Evolutionary conservation across 257 asterid species (phyloP).

Genomic region (Nyctanthes arbortristis): DNA sequence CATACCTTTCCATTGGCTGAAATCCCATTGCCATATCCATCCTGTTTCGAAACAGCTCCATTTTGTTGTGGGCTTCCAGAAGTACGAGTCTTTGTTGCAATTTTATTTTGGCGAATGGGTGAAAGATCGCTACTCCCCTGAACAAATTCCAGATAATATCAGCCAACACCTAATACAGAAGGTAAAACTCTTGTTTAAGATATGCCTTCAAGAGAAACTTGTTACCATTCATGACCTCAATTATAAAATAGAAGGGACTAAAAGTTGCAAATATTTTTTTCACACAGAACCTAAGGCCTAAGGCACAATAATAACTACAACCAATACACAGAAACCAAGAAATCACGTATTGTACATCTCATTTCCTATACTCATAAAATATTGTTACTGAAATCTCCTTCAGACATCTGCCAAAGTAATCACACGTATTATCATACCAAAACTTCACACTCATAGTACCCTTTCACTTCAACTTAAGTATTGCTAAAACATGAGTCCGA

Average conservation of each 20-base stretch:
- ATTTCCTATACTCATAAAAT: slow-evolving; percentile 8
- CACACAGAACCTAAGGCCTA: background rate
- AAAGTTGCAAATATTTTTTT: slow-evolving; percentile 4
- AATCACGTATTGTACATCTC: slow-evolving; percentile 2
- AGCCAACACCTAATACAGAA: slow-evolving; percentile 14
- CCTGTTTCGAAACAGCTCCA: slow-evolving; percentile 48
- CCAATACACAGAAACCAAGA: slow-evolving; percentile 7
- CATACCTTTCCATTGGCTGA: slow-evolving; percentile 63
- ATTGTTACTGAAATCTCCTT: slow-evolving; percentile 8
- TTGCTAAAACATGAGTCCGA: too few relatives aligned
- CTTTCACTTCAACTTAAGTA: background rate
- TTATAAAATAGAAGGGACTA: slow-evolving; percentile 8
- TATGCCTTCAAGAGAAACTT: background rate
- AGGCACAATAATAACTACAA: slow-evolving; percentile 9
- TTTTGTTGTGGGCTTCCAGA: slow-evolving; percentile 61
- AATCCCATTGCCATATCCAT: slow-evolving; percentile 65
- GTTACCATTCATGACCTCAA: background rate
- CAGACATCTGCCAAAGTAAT: slow-evolving; percentile 16
- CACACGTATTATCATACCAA: slow-evolving; percentile 9
- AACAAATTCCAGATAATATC: slow-evolving; percentile 32
- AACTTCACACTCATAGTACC: background rate
- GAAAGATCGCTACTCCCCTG: slow-evolving; percentile 84
- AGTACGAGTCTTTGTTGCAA: slow-evolving; percentile 43
- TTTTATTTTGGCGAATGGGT: slow-evolving; percentile 60
- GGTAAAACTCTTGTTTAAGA: slow-evolving; percentile 14